These are phyloP conservation scores for Clitopilus passeckerianus DNA, from an alignment of 768 basidiomycete genomes.

Conservation along the genomic window DNA sequence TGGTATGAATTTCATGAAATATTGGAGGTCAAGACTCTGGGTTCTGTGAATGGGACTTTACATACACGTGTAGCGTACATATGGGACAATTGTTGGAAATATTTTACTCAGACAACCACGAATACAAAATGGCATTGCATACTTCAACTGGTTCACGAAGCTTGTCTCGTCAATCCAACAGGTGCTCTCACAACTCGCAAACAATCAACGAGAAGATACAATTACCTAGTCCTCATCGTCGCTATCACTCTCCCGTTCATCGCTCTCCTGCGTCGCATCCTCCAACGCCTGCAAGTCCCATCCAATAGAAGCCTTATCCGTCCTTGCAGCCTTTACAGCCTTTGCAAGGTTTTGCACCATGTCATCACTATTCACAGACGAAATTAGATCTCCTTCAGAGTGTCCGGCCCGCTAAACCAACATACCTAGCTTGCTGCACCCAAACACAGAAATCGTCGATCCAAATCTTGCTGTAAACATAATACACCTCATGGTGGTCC, in stretches of 20 bases:
- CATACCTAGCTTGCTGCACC: slow-evolving; percentile 71
- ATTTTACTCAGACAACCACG: no score
- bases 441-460: slow-evolving; percentile 82
- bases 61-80: no score
- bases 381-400: neutral
- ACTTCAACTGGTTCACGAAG: no score
- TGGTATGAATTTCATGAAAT: no score
- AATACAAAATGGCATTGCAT: no score
- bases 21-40: no score
- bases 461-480: slow-evolving; percentile 87
- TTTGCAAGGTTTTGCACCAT: slow-evolving; percentile 41
- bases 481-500: slow-evolving; percentile 83
- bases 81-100: no score
- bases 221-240: slow-evolving; percentile 52
- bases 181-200: no score
- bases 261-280: slow-evolving; percentile 35
- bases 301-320: slow-evolving; percentile 55
- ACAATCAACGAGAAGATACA: no score
- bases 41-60: no score
- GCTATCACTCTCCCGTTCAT: slow-evolving; percentile 50
- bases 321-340: slow-evolving; percentile 28
- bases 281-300: slow-evolving; percentile 75
- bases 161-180: no score
- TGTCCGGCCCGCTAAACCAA: neutral
- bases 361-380: slow-evolving; percentile 45